Percentiles rank a stretch among this genome's conserved stretches.
Conservation (phyloP, 208 protist genomes). For the Phytomonas francai region DNA sequence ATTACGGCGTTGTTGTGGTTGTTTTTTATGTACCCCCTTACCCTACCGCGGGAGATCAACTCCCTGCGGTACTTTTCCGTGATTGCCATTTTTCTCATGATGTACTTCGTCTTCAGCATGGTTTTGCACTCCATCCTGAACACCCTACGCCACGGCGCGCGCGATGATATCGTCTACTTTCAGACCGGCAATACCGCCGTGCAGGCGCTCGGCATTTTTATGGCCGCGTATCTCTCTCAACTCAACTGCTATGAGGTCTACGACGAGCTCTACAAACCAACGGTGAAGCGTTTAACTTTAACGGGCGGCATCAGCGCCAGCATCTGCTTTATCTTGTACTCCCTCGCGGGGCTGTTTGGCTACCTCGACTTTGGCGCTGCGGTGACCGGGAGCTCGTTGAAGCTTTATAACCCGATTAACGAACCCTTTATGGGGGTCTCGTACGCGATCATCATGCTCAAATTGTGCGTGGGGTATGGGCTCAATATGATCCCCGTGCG, state of each 20-base stretch:
- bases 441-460: conserved; percentile 60
- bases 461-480: conserved; percentile 61
- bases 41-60: conserved; percentile 74
- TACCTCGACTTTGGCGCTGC: conserved; percentile 65
- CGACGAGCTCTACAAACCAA: conserved; percentile 50
- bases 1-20: conserved; percentile 59
- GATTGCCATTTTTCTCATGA: conserved; percentile 46
- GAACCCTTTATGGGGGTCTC: conserved; percentile 42
- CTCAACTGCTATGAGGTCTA: conserved; percentile 66
- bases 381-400: conserved; percentile 37
- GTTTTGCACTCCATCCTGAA: conserved; percentile 42
- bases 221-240: conserved; percentile 70
- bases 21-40: conserved; percentile 64
- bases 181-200: conserved; percentile 41
- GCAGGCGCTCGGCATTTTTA: conserved; percentile 37
- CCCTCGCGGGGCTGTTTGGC: conserved; percentile 67
- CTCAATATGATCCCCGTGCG: conserved; percentile 62
- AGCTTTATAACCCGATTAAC: conserved; percentile 49
- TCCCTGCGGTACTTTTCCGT: conserved; percentile 67
- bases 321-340: conserved; percentile 57
- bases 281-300: conserved; percentile 37
- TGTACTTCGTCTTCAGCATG: conserved; percentile 72
- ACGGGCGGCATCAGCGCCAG: conserved; percentile 24
- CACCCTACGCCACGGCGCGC: conserved; percentile 39
- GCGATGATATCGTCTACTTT: conserved; percentile 32